Conservation (phyloP, 2,329 filamentous ascomycete species). For the Didymosphaeria variabile region DNA sequence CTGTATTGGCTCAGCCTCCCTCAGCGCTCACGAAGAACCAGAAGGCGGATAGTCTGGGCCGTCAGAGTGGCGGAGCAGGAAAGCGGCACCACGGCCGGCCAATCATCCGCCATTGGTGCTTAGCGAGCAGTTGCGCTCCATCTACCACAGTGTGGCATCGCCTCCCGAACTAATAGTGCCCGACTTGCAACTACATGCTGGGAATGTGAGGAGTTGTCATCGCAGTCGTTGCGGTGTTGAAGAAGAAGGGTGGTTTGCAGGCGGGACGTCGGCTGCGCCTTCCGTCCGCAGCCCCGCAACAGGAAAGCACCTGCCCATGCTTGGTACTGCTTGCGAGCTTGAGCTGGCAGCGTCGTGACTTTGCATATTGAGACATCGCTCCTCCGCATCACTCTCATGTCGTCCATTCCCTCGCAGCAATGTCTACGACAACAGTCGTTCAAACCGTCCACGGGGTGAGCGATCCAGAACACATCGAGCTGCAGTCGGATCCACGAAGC, state of each 20-base stretch:
- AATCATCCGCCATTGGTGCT: conserved; percentile 16
- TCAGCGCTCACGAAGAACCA: conserved; percentile 4
- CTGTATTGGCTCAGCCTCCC: conserved; percentile 25
- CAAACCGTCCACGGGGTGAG: neutral
- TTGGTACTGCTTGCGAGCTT: conserved; percentile 16
- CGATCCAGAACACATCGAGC: conserved; percentile 12
- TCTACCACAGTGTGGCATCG: neutral
- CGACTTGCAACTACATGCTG: neutral
- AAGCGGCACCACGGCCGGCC: conserved; percentile 4
- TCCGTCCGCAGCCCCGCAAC: conserved; percentile 3
- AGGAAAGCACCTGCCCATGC: neutral
- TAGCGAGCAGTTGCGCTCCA: conserved; percentile 3
- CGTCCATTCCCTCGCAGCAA: neutral
- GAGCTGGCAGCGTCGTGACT: neutral
- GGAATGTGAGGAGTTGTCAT: neutral
- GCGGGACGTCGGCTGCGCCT: conserved; percentile 13
- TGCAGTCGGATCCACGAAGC: conserved; percentile 7
- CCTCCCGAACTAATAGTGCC: neutral
- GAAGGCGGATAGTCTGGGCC: conserved; percentile 15
- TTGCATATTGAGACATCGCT: neutral
- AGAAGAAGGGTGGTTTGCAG: conserved; percentile 1
- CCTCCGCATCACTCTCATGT: neutral
- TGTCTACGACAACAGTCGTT: conserved; percentile 13
- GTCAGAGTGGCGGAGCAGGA: conserved; percentile 21
- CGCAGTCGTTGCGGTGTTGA: neutral